Evolutionary conservation across 192 early-diverging fungal species (phyloP), one percentile per base, ranked within the genome.

Genomic region (Funneliformis geosporum): DNA sequence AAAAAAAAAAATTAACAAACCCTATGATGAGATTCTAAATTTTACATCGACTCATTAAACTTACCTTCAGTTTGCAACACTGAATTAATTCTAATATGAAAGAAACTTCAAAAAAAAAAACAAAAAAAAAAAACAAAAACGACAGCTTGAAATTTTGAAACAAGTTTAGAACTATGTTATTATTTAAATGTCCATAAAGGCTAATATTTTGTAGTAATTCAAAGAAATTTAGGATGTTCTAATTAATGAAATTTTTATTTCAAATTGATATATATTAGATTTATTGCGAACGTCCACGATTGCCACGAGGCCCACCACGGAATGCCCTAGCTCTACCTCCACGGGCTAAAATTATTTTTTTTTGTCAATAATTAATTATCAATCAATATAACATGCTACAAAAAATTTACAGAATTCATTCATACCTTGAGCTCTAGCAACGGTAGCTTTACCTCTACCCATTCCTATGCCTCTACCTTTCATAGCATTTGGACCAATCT

Each of bases 391-490:
- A n/a, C 2, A 16, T 18, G 16, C 18, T 6, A 68, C 14, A 16
- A 42, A 12, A 16, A 14, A 42, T 40, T 39, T 5, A 68, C 18
- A 4, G 1, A 2, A 14, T 9, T 66, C 2, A 16, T 10, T 12
- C 73, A 12, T 81, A 85, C 88, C 91, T 86, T 94, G 93, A 79
- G 93, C 94, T 79, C 94, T 82, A 27, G 92, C 93, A 73, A 95
- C 94, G 25, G 94, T 95, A 46, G 94, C 94, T 82, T 90, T 93
- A 60, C 94, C 94, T 81, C 93, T 85, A 28, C 93, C 93, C 68
- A 94, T 82, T 79, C 95, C 95, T 60, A 95, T 93, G 23, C 95
- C 95, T 83, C 90, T 90, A 61, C 94, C 94, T 80, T 93, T 95
- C 83, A 88, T 84, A 64, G 89, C 89, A 33, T 91, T 92, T 25